Evolutionary conservation across 78 protist genomes (phyloP).

Genomic region (Polysphondylium violaceum): DNA sequence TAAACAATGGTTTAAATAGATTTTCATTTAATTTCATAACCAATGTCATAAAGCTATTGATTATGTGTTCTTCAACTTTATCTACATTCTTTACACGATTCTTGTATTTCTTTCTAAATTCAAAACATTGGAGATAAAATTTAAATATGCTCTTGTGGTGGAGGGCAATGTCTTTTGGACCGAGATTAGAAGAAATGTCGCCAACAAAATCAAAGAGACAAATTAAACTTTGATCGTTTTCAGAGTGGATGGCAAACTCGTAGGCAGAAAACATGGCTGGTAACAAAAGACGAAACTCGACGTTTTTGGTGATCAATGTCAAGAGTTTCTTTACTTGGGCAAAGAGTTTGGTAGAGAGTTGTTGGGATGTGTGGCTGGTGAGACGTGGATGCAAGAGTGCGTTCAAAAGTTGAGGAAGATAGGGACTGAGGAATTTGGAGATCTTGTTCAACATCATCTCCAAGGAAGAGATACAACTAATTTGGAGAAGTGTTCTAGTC

Average conservation of each 20-base stretch:
- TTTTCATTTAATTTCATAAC: constrained; percentile 73
- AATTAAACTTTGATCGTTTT: constrained; percentile 32
- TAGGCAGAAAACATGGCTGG: constrained; percentile 73
- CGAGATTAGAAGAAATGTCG: constrained; percentile 30
- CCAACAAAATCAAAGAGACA: constrained; percentile 72
- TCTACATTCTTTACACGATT: constrained; percentile 33
- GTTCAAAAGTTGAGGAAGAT: constrained; percentile 40
- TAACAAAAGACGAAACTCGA: constrained; percentile 59
- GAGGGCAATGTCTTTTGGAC: constrained; percentile 68
- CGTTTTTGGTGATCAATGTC: constrained; percentile 26
- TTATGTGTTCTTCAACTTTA: constrained; percentile 50
- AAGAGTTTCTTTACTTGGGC: constrained; percentile 30
- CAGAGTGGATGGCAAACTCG: constrained; percentile 62
- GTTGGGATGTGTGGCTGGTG: not conserved
- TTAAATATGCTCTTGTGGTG: constrained; percentile 60
- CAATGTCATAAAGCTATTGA: constrained; percentile 32
- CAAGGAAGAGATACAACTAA: constrained; percentile 46
- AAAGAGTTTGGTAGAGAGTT: constrained; percentile 10
- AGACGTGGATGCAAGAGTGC: constrained; percentile 69
- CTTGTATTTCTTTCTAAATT: constrained; percentile 34
- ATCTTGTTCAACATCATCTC: constrained; percentile 76
- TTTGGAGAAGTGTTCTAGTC: constrained; percentile 56
- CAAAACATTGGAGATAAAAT: constrained; percentile 70
- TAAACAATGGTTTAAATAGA: constrained; percentile 64
- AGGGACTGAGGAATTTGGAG: constrained; percentile 61